Evolutionary conservation across 2,329 filamentous ascomycete genomes (phyloP).

Genomic region (Penicillium sp.): DNA sequence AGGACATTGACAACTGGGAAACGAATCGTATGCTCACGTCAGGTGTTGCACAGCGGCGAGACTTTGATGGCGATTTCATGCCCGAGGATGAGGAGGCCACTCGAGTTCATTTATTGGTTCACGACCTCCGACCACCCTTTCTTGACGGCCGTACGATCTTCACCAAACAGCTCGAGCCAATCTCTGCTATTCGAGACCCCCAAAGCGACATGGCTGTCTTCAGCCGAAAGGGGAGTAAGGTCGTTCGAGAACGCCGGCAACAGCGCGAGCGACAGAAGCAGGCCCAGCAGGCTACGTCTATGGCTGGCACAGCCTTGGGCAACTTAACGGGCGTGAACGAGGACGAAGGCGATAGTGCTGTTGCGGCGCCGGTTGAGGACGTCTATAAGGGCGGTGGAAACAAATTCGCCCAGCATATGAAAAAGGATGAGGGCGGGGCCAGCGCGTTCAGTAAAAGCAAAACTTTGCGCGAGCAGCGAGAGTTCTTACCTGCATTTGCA

Average conservation of each 20-base stretch:
- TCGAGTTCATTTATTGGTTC: slow-evolving; percentile 84
- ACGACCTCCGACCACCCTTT: slow-evolving; percentile 91
- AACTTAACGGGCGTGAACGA: slow-evolving; percentile 97
- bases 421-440: slow-evolving; percentile 74
- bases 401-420: slow-evolving; percentile 89
- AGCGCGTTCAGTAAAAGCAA: slow-evolving; percentile 94
- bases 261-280: slow-evolving; percentile 92
- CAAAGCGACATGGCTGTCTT: slow-evolving; percentile 99
- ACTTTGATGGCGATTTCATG: slow-evolving; percentile 77
- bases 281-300: slow-evolving; percentile 89
- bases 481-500: slow-evolving; percentile 92
- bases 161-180: slow-evolving; percentile 93
- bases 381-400: slow-evolving; percentile 60
- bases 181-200: slow-evolving; percentile 85
- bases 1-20: slow-evolving; percentile 97
- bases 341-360: slow-evolving; percentile 80
- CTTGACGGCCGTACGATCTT: slow-evolving; percentile 93
- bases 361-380: slow-evolving; percentile 71
- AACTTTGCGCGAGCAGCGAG: slow-evolving; percentile 81
- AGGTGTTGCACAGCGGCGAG: slow-evolving; percentile 85
- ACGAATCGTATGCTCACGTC: slow-evolving; percentile 98
- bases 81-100: slow-evolving; percentile 83
- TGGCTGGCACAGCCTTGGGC: slow-evolving; percentile 85
- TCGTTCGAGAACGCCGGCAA: slow-evolving; percentile 86
- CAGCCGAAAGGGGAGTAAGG: slow-evolving; percentile 87